Conservation (phyloP, 2,329 filamentous ascomycete species). For the Eurotiales sp. region DNA sequence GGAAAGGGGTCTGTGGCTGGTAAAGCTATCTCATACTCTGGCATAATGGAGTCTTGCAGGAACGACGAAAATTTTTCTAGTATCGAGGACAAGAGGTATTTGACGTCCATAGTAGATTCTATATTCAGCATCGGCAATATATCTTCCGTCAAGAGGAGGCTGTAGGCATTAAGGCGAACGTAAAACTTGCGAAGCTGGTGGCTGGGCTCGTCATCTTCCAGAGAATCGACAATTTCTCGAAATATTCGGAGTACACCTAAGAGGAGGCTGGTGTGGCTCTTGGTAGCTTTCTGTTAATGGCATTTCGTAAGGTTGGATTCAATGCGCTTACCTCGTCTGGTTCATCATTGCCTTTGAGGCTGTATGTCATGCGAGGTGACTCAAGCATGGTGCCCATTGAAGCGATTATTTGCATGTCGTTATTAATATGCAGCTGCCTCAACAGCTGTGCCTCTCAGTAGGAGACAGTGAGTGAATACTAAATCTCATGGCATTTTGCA, state of each 20-base stretch:
- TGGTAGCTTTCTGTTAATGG: no score
- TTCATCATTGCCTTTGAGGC: not conserved
- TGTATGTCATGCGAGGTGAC: not conserved
- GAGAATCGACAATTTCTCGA: conserved; percentile 1
- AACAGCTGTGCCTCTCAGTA: no score
- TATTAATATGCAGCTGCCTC: not conserved
- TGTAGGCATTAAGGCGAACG: conserved; percentile 3
- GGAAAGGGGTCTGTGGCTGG: not conserved
- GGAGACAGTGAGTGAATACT: no score
- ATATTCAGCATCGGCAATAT: not conserved
- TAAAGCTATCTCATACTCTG: not conserved
- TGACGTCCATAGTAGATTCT: not conserved
- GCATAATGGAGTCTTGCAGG: not conserved
- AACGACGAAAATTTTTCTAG: not conserved
- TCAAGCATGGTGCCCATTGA: not conserved
- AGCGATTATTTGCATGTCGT: not conserved
- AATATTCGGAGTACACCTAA: not conserved
- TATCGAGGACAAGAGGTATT: not conserved
- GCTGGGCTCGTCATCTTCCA: not conserved
- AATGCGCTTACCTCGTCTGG: not conserved
- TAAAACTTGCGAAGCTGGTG: conserved; percentile 3
- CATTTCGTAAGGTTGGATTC: not conserved
- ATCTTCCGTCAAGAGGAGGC: not conserved
- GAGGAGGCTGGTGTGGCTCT: no score
- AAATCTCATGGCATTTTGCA: no score